Base-by-base conservation (phyloP, 2,329 filamentous ascomycete genomes). In the Trichoderma hamatum region DNA sequence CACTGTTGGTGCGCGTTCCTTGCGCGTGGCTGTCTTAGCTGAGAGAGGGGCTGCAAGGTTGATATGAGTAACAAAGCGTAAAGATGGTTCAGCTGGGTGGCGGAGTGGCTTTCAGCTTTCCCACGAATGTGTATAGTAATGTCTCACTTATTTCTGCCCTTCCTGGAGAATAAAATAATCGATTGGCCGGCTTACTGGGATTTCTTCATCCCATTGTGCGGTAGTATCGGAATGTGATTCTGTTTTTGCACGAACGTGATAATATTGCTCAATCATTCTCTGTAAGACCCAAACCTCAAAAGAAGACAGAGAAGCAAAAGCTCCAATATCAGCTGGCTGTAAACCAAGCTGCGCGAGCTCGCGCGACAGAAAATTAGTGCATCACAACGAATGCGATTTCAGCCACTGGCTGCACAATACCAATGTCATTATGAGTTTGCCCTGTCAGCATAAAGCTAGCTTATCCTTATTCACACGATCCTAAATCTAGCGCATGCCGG, bases 61-160 rank as follows among this genome's bases (percentile, higher is more conserved):
- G 62, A 46, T 19, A 26, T 49, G 52, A n/a, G 19, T 34, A 21
- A 34, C 36, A 28, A 49, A 59, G 14, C n/a, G 28, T 51, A 34
- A 34, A 5, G 30, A 34, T 51, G 13, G 14, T 54, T 54, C 39
- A 58, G 52, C 52, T 56, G 51, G 51, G 16, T 56, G 36, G 61
- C 51, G 14, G 28, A 58, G 36, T n/a, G 19, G 11, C 54, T 59
- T 55, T 67, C 52, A 58, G 54, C 39, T 59, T 49, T 64, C 51
- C 34, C 26, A 16, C 32, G 62, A 46, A 24, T 19, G 34, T 6
- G 34, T 24, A 64, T 19, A n/a, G 39, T n/a, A 43, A 43, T 51
- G 54, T 67, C 63, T 59, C 54, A 59, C 30, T 14, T 49, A 11
- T 49, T 16, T 59, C 39, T 26, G 21, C 63, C 7, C 32, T 49